phyloP scores from a whole-genome alignment of 768 basidiomycete species.

The Ephemerocybe angulata region DNA sequence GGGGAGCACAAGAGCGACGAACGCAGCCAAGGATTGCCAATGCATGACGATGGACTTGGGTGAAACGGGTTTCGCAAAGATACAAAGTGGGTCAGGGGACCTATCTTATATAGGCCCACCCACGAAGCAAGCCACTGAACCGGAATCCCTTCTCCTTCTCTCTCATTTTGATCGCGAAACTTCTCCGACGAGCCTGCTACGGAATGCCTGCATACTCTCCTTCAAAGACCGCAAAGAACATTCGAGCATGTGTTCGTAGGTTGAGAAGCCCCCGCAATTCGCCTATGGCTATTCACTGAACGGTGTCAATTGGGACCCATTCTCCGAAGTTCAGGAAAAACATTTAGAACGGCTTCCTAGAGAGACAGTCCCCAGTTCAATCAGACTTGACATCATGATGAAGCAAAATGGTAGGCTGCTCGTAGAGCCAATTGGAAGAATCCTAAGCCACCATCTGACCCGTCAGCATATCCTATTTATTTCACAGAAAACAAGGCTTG shows the following conservation, averaged over 20 bases:
- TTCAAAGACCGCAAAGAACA: not conserved
- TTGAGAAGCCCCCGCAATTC: not conserved
- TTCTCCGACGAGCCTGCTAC: not conserved
- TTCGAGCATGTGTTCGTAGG: not conserved
- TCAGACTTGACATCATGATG: constrained; percentile 2
- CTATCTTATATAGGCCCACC: not conserved
- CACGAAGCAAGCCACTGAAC: not conserved
- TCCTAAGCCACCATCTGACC: not conserved
- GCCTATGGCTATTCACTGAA: not conserved
- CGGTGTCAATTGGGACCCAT: not conserved
- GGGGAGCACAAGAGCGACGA: constrained; percentile 7
- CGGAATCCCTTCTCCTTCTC: not conserved
- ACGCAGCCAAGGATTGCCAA: constrained; percentile 5
- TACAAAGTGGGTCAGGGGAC: not conserved
- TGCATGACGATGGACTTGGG: constrained; percentile 1
- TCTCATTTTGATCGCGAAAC: not conserved
- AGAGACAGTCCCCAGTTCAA: not conserved
- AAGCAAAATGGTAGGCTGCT: not conserved
- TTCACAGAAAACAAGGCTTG: not conserved
- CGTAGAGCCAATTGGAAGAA: not conserved
- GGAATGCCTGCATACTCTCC: not conserved
- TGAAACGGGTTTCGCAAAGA: not conserved
- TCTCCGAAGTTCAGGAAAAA: constrained; percentile 4
- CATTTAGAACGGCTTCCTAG: not conserved
- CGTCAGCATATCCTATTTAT: not conserved